These are phyloP conservation scores for Penicillium psychrosexuale DNA, from an alignment of 2,329 filamentous ascomycete species.

Conservation along the genomic window DNA sequence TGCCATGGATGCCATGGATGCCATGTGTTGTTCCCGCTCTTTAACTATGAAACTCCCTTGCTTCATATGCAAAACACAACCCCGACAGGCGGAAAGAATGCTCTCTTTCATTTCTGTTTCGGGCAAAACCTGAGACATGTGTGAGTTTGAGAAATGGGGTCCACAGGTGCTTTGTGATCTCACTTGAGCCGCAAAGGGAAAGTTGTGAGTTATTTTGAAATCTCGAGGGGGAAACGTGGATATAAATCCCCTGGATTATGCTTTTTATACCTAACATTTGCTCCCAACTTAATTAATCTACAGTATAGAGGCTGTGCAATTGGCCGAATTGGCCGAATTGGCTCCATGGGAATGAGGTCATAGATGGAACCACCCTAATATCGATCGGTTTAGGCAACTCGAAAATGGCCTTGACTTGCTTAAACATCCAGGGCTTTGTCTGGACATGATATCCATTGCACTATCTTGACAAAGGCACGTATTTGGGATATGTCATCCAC, in stretches of 20 bases:
- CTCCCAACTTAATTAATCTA: background rate
- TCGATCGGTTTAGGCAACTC: too few species aligned
- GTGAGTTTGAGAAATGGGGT: background rate
- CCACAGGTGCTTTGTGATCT: background rate
- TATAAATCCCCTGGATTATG: background rate
- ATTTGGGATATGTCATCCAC: background rate
- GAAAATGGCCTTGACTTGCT: background rate
- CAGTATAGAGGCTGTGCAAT: background rate
- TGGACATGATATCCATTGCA: background rate
- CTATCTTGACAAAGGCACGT: background rate
- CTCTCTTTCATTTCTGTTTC: background rate
- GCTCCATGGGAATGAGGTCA: background rate
- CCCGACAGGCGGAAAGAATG: background rate
- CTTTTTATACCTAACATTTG: background rate
- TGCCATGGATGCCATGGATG: background rate
- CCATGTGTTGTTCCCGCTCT: background rate
- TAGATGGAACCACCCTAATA: too few species aligned
- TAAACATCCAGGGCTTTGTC: background rate
- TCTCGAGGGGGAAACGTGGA: background rate
- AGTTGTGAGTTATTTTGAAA: background rate
- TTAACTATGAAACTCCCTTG: conserved; percentile 5
- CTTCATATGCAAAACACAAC: background rate
- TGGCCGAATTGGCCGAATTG: background rate
- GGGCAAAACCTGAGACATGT: background rate
- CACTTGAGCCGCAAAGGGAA: background rate